These are phyloP conservation scores for Trichosporon sp. DNA, from an alignment of 1,284 basidiomycete species.

Conservation along the genomic window DNA sequence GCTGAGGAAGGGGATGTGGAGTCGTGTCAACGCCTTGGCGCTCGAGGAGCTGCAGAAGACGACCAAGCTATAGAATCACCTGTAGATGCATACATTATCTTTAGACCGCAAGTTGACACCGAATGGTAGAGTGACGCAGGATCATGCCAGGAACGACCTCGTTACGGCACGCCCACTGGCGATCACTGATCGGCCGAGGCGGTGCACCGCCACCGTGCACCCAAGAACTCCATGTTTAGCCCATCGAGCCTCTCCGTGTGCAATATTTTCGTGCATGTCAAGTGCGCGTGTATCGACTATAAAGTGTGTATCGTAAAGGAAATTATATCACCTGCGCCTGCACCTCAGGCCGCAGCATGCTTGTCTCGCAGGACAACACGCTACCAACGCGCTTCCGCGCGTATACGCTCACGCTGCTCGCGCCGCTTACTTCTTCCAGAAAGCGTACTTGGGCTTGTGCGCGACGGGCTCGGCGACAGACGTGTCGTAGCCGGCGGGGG, in stretches of 20 bases:
- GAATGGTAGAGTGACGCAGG: background rate
- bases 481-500: background rate
- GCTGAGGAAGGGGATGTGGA: constrained; percentile 25
- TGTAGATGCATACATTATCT: too few relatives aligned
- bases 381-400: too few relatives aligned
- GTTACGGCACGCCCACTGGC: background rate
- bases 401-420: too few relatives aligned
- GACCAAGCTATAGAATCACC: background rate
- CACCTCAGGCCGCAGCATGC: too few relatives aligned
- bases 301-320: background rate
- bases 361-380: too few relatives aligned
- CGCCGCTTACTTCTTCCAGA: constrained; percentile 18
- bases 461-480: background rate
- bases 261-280: background rate
- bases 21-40: constrained; percentile 18
- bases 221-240: too few relatives aligned
- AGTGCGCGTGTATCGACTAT: constrained; percentile 1
- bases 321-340: background rate
- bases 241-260: background rate
- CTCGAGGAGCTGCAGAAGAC: background rate
- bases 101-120: background rate
- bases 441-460: background rate
- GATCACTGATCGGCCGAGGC: background rate
- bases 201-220: background rate
- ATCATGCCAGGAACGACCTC: background rate